Conservation (phyloP, 768 basidiomycete species). For the Russula lepida region DNA sequence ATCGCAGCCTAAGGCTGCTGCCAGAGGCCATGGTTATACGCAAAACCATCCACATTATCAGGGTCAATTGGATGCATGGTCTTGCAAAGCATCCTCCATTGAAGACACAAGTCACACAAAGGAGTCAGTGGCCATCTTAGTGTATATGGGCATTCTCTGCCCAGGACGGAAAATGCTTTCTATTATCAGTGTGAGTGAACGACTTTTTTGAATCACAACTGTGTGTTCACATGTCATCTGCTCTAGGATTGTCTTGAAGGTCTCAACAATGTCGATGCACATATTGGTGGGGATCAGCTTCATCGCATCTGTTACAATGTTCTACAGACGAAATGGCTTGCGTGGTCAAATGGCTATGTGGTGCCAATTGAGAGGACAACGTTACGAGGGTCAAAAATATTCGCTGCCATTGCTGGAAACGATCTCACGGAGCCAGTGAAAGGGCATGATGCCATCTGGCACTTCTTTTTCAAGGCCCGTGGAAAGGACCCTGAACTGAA, state of each 20-base stretch:
- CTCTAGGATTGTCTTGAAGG: not conserved
- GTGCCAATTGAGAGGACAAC: not conserved
- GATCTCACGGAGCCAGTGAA: not conserved
- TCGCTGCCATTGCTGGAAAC: not conserved
- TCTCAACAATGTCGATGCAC: not conserved
- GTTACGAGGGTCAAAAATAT: not conserved
- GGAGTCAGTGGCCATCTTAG: not conserved
- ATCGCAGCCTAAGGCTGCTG: not conserved
- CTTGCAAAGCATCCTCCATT: not conserved
- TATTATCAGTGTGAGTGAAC: not conserved
- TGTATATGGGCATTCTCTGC: not conserved
- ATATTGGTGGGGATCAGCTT: no score
- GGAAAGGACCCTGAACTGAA: not conserved
- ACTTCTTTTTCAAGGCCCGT: not conserved
- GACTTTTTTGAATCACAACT: not conserved
- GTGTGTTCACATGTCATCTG: not conserved
- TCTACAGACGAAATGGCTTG: not conserved
- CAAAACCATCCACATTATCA: not conserved
- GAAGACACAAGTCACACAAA: no score
- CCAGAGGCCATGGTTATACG: not conserved
- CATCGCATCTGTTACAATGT: not conserved
- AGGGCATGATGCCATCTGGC: not conserved
- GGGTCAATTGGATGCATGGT: not conserved
- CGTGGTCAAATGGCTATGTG: not conserved
- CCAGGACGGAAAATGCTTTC: not conserved